Base-by-base conservation (phyloP, 371 early-diverging fungal genomes). In the Mortierella sp. region DNA sequence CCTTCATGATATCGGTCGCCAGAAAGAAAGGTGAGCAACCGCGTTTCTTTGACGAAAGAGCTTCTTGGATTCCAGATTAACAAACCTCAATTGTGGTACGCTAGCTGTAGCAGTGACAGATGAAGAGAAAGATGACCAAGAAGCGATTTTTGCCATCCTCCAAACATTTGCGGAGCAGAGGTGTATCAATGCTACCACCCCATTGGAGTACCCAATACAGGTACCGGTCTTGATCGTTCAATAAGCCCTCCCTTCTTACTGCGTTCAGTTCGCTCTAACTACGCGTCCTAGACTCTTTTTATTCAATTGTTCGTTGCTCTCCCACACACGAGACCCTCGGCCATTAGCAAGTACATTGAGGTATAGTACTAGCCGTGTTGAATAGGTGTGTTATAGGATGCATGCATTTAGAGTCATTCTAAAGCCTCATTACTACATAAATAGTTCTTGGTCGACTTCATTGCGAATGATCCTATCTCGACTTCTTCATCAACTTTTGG, bases 401-500 rank as follows among this genome's bases (percentile, higher is more conserved):
- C 37, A 37, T n/a, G n/a, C n/a, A n/a, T n/a, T n/a, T n/a, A n/a
- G n/a, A n/a, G n/a, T n/a, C n/a, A n/a, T n/a, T n/a, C n/a, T n/a
- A n/a, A n/a, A n/a, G n/a, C n/a, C n/a, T n/a, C n/a, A n/a, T n/a
- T n/a, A n/a, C n/a, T n/a, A n/a, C n/a, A n/a, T 19, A 10, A 1
- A 19, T 52, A 73, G 73, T 73, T 73, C 37, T 43, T 73, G 31
- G 73, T 73, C 3, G 67, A 73, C 24, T 63, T 62, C 37, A 21
- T 73, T 12, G 73, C 73, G 13, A 55, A 25, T 22, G 59, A 58
- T 31, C 67, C 73, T 25, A 34, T 68, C 17, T 12, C 48, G 2
- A 27, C 65, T 25, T 12, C 16, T 24, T 34, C 55, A 46, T 22
- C 5, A 12, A 25, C 46, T 0, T 53, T 16, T 9, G 31, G 40